Evolutionary conservation across 192 early-diverging fungal genomes (phyloP).

Genomic region (Coemansia sp.): DNA sequence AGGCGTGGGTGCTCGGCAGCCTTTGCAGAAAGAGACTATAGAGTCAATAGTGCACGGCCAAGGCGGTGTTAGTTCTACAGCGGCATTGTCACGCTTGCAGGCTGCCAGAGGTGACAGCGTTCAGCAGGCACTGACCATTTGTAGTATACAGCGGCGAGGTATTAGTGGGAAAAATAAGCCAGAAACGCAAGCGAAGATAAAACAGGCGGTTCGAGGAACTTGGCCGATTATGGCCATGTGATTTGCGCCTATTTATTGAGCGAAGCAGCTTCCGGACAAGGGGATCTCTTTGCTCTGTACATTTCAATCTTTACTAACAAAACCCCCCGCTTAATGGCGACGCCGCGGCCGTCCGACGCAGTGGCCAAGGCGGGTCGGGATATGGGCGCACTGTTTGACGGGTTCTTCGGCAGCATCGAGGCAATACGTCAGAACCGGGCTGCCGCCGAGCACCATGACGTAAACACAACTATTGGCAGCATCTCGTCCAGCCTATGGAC

Average conservation of each 20-base stretch:
- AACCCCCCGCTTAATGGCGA: too few species aligned
- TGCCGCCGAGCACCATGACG: conserved; percentile 5
- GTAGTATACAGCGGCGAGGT: too few species aligned
- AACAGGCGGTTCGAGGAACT: too few species aligned
- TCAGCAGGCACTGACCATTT: too few species aligned
- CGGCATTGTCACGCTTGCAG: not conserved
- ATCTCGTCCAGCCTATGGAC: conserved; percentile 43
- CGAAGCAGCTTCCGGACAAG: not conserved
- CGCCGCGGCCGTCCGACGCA: not conserved
- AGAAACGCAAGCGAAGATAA: too few species aligned
- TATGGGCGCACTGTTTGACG: conserved; percentile 39
- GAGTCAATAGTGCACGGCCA: not conserved
- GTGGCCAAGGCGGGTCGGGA: conserved; percentile 33
- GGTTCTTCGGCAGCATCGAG: conserved; percentile 50
- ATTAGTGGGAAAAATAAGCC: too few species aligned
- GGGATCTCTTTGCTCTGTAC: not conserved
- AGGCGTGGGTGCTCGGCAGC: conserved; percentile 56
- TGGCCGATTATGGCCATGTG: too few species aligned
- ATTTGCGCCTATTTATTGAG: too few species aligned
- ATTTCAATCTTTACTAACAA: not conserved
- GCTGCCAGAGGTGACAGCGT: too few species aligned
- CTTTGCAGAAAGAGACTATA: conserved; percentile 25
- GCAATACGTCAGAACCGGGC: conserved; percentile 21
- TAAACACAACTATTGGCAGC: conserved; percentile 30
- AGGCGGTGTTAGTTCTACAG: not conserved